Conservation (phyloP, 768 basidiomycete genomes). For the Tubosaeta brunneosetosa region DNA sequence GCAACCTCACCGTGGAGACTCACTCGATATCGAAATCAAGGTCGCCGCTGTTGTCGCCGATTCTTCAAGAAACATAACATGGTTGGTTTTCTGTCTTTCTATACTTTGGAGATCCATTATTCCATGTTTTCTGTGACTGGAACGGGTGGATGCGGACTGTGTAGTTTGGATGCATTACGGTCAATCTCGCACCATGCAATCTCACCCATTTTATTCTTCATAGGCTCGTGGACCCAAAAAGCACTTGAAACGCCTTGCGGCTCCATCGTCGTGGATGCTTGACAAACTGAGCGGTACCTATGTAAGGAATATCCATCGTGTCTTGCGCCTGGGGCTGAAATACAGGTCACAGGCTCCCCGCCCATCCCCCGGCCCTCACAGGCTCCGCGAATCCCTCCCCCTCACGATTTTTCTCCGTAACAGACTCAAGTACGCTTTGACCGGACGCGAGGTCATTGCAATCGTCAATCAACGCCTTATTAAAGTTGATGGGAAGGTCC, state of each 20-base stretch:
- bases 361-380: constrained; percentile 98
- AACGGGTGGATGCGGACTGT: constrained; percentile 26
- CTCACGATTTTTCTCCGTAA: constrained; percentile 97
- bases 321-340: constrained; percentile 4
- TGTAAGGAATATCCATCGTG: constrained; percentile 43
- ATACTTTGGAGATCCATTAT: not conserved
- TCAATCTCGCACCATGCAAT: not conserved
- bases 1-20: not conserved
- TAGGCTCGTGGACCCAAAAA: constrained; percentile 98
- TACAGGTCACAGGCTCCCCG: constrained; percentile 70
- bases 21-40: constrained; percentile 20
- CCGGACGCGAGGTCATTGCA: constrained; percentile 89
- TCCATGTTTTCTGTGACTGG: not conserved
- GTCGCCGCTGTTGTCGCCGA: constrained; percentile 14
- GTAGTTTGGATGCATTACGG: constrained; percentile 15
- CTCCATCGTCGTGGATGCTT: constrained; percentile 99
- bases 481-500: constrained; percentile 98
- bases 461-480: constrained; percentile 96
- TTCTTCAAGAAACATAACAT: constrained; percentile 30
- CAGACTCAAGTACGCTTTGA: constrained; percentile 98
- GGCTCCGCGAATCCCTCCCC: constrained; percentile 96
- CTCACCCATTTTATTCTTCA: constrained; percentile 20
- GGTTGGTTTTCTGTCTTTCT: constrained; percentile 25
- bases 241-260: constrained; percentile 95
- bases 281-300: constrained; percentile 97